phyloP scores from a whole-genome alignment of 768 basidiomycete genomes.

The Leccinellum albellum region DNA sequence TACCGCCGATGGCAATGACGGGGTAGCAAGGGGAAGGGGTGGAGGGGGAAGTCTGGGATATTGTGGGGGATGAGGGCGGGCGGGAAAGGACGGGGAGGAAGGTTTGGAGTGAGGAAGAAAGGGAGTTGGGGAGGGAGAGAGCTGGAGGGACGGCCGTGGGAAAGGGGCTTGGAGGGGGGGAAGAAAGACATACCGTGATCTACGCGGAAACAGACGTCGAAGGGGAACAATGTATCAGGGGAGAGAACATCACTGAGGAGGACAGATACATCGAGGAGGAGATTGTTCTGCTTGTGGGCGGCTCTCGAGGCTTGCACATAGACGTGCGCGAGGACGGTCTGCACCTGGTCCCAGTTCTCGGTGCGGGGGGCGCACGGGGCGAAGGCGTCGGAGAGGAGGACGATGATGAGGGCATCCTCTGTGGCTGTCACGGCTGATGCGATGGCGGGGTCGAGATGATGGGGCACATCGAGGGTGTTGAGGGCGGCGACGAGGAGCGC shows the following conservation, averaged over 20 bases:
- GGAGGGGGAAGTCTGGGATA: not conserved
- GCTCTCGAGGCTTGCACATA: constrained; percentile 84
- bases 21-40: constrained; percentile 37
- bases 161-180: not conserved
- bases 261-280: constrained; percentile 77
- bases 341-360: constrained; percentile 60
- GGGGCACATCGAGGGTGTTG: constrained; percentile 46
- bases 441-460: constrained; percentile 55
- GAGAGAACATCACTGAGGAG: constrained; percentile 58
- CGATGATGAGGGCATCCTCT: constrained; percentile 50
- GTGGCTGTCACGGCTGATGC: constrained; percentile 43
- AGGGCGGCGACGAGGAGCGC: constrained; percentile 53
- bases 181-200: constrained; percentile 40
- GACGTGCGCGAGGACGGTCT: constrained; percentile 73
- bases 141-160: constrained; percentile 12
- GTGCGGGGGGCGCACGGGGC: constrained; percentile 38
- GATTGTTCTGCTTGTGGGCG: constrained; percentile 61
- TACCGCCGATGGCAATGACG: constrained; percentile 88
- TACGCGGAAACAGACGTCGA: constrained; percentile 41
- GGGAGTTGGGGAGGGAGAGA: constrained; percentile 40
- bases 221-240: constrained; percentile 34
- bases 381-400: constrained; percentile 65
- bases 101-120: constrained; percentile 35
- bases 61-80: not conserved
- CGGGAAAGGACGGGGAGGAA: constrained; percentile 12